Conservation (phyloP, 2,329 filamentous ascomycete species). For the Ophiocordyceps camponoti-rufipedis region DNA sequence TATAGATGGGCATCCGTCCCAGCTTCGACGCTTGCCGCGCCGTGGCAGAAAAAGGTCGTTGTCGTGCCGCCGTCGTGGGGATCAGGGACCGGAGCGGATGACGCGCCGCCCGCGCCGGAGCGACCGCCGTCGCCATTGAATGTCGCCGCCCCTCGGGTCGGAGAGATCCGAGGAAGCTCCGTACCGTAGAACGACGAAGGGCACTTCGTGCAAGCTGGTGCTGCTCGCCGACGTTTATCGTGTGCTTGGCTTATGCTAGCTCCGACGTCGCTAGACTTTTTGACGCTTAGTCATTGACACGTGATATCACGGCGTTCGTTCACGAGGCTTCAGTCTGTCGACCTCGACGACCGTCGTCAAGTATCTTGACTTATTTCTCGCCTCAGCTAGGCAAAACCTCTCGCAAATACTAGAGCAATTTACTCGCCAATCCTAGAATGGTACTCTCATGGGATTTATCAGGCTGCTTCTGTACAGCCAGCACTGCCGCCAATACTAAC, state of each 20-base stretch:
- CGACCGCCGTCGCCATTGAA: conserved; percentile 38
- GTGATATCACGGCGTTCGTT: too few relatives aligned
- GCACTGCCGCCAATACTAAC: background rate
- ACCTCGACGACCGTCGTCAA: too few relatives aligned
- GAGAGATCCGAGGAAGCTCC: background rate
- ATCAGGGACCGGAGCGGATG: conserved; percentile 23
- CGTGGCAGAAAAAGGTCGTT: conserved; percentile 49
- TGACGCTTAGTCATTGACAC: too few relatives aligned
- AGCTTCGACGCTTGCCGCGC: conserved; percentile 58
- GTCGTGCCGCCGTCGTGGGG: conserved; percentile 15
- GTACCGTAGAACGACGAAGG: too few relatives aligned
- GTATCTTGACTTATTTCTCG: too few relatives aligned
- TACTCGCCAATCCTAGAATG: background rate
- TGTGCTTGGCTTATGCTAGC: too few relatives aligned
- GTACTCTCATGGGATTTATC: background rate
- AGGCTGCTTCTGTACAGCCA: background rate
- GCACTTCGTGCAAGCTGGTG: too few relatives aligned
- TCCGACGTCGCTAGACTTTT: too few relatives aligned
- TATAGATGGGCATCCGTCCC: conserved; percentile 59
- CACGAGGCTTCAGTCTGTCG: too few relatives aligned
- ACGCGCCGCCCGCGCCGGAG: conserved; percentile 40
- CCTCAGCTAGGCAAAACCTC: too few relatives aligned
- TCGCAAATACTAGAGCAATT: background rate
- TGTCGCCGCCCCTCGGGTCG: too few relatives aligned
- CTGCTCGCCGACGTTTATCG: background rate